Percentiles rank a stretch among this genome's conserved stretches.
These are phyloP conservation scores for Trichocladium antarcticum DNA, from an alignment of 495 filamentous ascomycete species.

Conservation along the genomic window DNA sequence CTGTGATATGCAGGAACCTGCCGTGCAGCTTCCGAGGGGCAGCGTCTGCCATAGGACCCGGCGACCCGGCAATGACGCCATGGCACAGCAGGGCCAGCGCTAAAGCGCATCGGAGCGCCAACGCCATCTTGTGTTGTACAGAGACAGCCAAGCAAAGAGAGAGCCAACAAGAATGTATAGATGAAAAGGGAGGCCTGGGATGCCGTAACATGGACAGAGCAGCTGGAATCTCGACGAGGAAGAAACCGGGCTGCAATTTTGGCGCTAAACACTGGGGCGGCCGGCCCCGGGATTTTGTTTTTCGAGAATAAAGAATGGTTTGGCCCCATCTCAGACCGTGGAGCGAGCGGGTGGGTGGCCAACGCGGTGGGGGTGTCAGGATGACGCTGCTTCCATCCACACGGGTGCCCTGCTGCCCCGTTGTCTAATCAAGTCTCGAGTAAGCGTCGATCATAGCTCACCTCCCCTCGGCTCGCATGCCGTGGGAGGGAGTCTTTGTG, in stretches of 20 bases:
- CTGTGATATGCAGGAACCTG: constrained; percentile 89
- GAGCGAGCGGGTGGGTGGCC: constrained; percentile 5
- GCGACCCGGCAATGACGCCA: constrained; percentile 26
- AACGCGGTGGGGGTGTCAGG: constrained; percentile 6
- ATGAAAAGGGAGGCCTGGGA: neutral
- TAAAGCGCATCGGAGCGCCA: constrained; percentile 17
- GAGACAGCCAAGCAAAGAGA: neutral
- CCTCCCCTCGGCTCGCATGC: too few species aligned
- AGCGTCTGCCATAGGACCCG: constrained; percentile 10
- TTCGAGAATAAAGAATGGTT: constrained; percentile 3
- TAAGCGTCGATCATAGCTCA: too few species aligned
- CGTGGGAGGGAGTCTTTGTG: too few species aligned
- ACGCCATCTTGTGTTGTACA: constrained; percentile 10
- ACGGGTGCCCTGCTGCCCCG: neutral
- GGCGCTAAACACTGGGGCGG: neutral
- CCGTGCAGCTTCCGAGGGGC: constrained; percentile 52
- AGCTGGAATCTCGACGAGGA: neutral
- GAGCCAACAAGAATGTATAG: constrained; percentile 2
- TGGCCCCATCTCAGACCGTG: neutral
- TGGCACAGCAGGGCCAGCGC: constrained; percentile 24
- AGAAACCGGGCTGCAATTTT: constrained; percentile 1
- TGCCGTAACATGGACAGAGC: neutral
- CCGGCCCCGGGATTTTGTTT: constrained; percentile 10
- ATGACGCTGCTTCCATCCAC: constrained; percentile 10
- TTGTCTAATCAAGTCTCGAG: too few species aligned